Conservation (phyloP, 1,284 basidiomycete genomes). For the Peniophora sp. region DNA sequence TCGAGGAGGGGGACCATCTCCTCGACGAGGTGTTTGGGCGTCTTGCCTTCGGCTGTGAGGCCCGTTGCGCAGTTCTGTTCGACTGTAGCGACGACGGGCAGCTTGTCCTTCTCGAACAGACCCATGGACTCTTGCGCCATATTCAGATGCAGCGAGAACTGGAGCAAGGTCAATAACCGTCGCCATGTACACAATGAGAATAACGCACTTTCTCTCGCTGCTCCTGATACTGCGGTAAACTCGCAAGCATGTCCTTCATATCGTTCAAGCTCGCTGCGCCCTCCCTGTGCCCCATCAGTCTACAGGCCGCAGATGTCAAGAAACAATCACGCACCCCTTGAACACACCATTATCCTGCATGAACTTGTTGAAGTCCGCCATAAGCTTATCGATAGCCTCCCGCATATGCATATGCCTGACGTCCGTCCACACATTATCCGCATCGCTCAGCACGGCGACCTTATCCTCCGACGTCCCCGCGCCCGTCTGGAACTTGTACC, state of each 20-base stretch:
- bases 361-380: slow-evolving; percentile 92
- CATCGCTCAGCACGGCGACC: slow-evolving; percentile 75
- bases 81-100: slow-evolving; percentile 82
- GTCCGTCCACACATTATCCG: slow-evolving; percentile 86
- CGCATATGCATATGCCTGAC: slow-evolving; percentile 98
- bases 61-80: slow-evolving; percentile 93
- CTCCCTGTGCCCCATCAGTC: slow-evolving; percentile 32
- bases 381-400: slow-evolving; percentile 94
- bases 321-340: slow-evolving; percentile 43
- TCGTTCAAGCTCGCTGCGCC: slow-evolving; percentile 89
- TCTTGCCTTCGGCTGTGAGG: slow-evolving; percentile 80
- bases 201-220: slow-evolving; percentile 81
- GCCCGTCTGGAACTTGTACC: slow-evolving; percentile 84
- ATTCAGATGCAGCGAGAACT: slow-evolving; percentile 94
- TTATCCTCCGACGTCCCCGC: slow-evolving; percentile 83
- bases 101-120: slow-evolving; percentile 83
- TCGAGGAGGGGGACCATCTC: slow-evolving; percentile 98
- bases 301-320: not conserved
- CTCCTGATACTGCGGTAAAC: slow-evolving; percentile 90
- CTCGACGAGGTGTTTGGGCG: slow-evolving; percentile 89
- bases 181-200: not conserved
- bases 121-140: slow-evolving; percentile 98
- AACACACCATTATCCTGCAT: slow-evolving; percentile 91
- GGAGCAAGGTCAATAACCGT: slow-evolving; percentile 4
- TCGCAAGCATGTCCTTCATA: slow-evolving; percentile 99